phyloP scores from a whole-genome alignment of 768 basidiomycete genomes.

The Boletus huronensis region DNA sequence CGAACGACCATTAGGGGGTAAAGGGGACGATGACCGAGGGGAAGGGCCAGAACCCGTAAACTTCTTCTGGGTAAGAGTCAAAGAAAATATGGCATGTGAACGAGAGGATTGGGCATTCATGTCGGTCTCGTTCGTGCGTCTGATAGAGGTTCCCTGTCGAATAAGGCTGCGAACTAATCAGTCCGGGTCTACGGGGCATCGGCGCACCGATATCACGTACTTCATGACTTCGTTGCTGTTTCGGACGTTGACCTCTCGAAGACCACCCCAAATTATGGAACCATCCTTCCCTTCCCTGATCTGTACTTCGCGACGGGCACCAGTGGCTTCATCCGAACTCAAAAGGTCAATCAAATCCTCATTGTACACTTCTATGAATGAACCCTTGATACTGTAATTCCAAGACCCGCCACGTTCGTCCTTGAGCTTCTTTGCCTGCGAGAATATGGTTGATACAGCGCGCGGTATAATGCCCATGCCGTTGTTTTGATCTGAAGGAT shows the following conservation, averaged over 20 bases:
- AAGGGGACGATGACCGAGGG: constrained; percentile 73
- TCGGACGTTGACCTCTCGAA: constrained; percentile 87
- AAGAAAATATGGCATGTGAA: constrained; percentile 97
- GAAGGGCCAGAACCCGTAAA: constrained; percentile 67
- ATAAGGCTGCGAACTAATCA: constrained; percentile 59
- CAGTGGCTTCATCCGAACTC: constrained; percentile 62
- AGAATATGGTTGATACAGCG: constrained; percentile 86
- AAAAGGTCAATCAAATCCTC: constrained; percentile 97
- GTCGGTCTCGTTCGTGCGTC: constrained; percentile 94
- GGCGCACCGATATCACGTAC: constrained; percentile 43
- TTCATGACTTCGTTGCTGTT: constrained; percentile 88
- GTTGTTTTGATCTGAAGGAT: constrained; percentile 77
- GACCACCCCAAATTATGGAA: constrained; percentile 94
- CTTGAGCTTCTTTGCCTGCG: constrained; percentile 69
- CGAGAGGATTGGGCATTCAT: constrained; percentile 99
- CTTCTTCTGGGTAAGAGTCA: constrained; percentile 90
- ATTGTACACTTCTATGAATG: constrained; percentile 98
- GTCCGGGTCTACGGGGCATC: constrained; percentile 13
- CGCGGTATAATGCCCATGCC: constrained; percentile 95
- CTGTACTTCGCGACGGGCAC: constrained; percentile 79
- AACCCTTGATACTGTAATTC: constrained; percentile 80
- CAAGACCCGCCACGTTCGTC: constrained; percentile 72
- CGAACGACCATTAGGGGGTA: constrained; percentile 71
- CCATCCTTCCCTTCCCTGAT: constrained; percentile 98
- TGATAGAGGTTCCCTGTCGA: constrained; percentile 82